Percentiles rank a stretch among this genome's conserved stretches.
These are phyloP conservation scores for Apium graveolens DNA, from an alignment of 129 eudicot species.

Conservation along the genomic window DNA sequence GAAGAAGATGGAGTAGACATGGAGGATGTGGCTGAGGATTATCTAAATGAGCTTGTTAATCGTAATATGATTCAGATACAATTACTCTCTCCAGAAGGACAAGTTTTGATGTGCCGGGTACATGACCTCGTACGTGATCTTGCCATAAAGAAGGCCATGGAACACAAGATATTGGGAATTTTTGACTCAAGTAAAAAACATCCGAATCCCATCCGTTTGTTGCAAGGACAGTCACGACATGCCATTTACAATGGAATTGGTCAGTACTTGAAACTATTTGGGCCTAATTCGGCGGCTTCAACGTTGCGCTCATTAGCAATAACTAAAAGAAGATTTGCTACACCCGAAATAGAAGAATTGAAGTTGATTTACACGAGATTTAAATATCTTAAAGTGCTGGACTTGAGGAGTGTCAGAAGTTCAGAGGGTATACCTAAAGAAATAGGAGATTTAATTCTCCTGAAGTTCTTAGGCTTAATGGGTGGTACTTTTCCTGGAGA, in stretches of 20 bases:
- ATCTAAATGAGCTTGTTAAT: background rate
- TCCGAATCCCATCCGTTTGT: background rate
- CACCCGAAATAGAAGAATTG: background rate
- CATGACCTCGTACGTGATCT: conserved; percentile 1
- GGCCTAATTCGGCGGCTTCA: background rate
- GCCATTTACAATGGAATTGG: background rate
- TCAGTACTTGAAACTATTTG: background rate
- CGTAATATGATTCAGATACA: background rate
- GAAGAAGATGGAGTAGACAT: background rate
- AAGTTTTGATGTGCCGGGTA: background rate
- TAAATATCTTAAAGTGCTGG: background rate
- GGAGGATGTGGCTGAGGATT: conserved; percentile 3
- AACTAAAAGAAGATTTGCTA: too few relatives aligned
- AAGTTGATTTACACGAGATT: background rate
- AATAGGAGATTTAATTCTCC: background rate
- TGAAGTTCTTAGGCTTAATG: conserved; percentile 1
- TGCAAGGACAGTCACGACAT: background rate
- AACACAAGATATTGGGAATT: background rate
- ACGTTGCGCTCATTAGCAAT: background rate
- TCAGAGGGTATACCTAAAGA: background rate
- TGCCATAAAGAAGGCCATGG: background rate
- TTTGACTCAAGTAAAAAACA: background rate
- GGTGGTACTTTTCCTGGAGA: too few relatives aligned
- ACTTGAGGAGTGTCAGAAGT: background rate
- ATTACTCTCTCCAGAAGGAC: background rate